These are phyloP conservation scores for Pugionium dolabratum DNA, from an alignment of 345 rosid species.

Conservation along the genomic window DNA sequence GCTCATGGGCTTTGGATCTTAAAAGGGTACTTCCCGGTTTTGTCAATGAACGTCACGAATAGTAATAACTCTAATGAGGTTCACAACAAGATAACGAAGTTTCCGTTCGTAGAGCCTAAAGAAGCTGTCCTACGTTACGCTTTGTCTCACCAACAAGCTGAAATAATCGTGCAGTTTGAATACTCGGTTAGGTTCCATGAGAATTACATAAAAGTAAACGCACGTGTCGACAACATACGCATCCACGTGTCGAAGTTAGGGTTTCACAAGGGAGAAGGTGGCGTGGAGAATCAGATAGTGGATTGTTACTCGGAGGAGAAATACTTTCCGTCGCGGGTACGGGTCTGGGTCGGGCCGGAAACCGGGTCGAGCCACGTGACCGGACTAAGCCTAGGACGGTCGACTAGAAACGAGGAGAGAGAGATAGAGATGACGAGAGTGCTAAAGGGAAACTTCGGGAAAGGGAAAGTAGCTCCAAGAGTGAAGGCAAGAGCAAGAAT, in stretches of 20 bases:
- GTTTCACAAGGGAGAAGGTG: slow-evolving; percentile 43
- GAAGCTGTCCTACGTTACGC: slow-evolving; percentile 73
- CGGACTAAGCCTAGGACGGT: slow-evolving; percentile 74
- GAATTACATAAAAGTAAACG: slow-evolving; percentile 58
- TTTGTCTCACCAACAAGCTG: slow-evolving; percentile 81
- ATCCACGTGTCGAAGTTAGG: slow-evolving; percentile 68
- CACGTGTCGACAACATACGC: slow-evolving; percentile 76
- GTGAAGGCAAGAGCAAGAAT: slow-evolving; percentile 57
- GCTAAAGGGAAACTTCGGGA: slow-evolving; percentile 42
- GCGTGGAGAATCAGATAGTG: slow-evolving; percentile 37
- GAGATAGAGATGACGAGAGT: slow-evolving; percentile 47
- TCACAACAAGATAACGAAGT: slow-evolving; percentile 37
- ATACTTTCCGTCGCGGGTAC: slow-evolving; percentile 62
- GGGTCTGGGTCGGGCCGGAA: slow-evolving; percentile 86
- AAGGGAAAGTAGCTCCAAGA: slow-evolving; percentile 43
- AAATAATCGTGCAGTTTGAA: slow-evolving; percentile 67
- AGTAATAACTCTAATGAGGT: slow-evolving; percentile 23
- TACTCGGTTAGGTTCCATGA: slow-evolving; percentile 61
- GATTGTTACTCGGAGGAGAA: slow-evolving; percentile 49
- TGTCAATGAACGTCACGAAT: slow-evolving; percentile 57
- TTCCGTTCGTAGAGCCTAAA: slow-evolving; percentile 50
- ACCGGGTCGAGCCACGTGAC: slow-evolving; percentile 70
- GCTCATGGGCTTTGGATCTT: slow-evolving; percentile 78
- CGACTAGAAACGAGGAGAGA: slow-evolving; percentile 61
- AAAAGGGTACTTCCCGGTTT: slow-evolving; percentile 66